Conservation (phyloP, 176 grass and related monocot species). For the Stipa capillata region DNA sequence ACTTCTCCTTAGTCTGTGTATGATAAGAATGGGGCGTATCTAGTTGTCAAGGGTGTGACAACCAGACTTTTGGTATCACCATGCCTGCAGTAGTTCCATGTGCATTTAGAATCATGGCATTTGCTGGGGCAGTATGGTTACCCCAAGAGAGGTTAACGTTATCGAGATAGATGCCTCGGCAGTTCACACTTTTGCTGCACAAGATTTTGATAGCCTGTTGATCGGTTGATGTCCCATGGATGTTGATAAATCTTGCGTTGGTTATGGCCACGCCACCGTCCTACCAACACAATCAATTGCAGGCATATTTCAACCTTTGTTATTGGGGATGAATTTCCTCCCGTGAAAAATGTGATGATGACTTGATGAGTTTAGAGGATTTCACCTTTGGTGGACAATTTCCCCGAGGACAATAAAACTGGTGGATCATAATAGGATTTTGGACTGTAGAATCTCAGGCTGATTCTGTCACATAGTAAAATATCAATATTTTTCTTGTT, state of each 20-base stretch:
- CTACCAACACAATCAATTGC: constrained; percentile 18
- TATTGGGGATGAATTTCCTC: not conserved
- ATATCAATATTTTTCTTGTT: too few species aligned
- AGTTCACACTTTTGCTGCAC: constrained; percentile 42
- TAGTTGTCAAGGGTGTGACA: not conserved
- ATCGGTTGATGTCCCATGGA: constrained; percentile 33
- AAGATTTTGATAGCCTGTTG: constrained; percentile 26
- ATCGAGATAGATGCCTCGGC: constrained; percentile 29
- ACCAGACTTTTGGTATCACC: constrained; percentile 30
- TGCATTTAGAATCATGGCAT: constrained; percentile 23
- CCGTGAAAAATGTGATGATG: not conserved
- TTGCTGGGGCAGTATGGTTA: not conserved
- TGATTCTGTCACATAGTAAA: too few species aligned
- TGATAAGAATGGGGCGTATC: not conserved
- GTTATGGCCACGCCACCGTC: constrained; percentile 40
- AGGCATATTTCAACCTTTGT: not conserved
- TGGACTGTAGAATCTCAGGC: too few species aligned
- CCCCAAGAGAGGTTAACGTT: constrained; percentile 29
- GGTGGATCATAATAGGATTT: constrained; percentile 53
- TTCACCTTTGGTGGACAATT: constrained; percentile 23
- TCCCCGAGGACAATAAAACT: constrained; percentile 41
- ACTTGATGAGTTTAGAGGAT: not conserved
- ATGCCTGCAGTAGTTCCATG: constrained; percentile 23
- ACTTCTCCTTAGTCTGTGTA: not conserved
- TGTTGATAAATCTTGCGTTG: constrained; percentile 27